Base-by-base conservation (phyloP, 768 basidiomycete species). In the Strobilomyces echinocephalus region DNA sequence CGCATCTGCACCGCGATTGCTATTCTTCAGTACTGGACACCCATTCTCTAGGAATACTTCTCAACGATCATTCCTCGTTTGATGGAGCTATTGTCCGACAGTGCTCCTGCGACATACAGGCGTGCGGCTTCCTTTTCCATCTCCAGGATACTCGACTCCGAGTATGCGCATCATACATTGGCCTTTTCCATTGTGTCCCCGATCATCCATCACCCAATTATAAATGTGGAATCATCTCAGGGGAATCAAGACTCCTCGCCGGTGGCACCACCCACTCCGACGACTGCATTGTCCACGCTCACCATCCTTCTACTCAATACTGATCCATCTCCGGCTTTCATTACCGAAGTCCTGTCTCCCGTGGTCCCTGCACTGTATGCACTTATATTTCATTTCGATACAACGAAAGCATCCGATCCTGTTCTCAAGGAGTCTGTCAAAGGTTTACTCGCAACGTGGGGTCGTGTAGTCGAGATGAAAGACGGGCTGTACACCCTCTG, bases 381-480 rank as follows among this genome's bases (percentile, higher is more conserved):
- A 2, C 71, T 94, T 2, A 69, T 79, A 4, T 76, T 74, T 53
- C 72, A 82, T 53, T 62, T 92, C 9, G 77, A 82, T 28, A 69
- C 65, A 21, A 66, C 69, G 28, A 85, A 79, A 60, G 76, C 83
- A 3, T 76, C 84, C 5, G 88, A 92, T 64, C 87, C 89, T 0
- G 68, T 74, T 2, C 60, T 87, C 11, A 82, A 76, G 56, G 83
- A 84, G 60, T 75, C 78, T 3, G 70, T 89, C 3, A 74, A 71
- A 18, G 83, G 81, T 9, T 63, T 92, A 14, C 68, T 95, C 20
- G 65, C 75, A 5, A 85, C 87, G 0, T 95, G 91, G 92, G 91
- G 82, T 0, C 80, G 86, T 54, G 78, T 88, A 4, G 76, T 84
- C 0, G 75, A 75, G 34, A 61, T 68, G 6, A 59, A 70, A 7